Conservation (phyloP, 768 basidiomycete species). For the Tephrocybe sp. region DNA sequence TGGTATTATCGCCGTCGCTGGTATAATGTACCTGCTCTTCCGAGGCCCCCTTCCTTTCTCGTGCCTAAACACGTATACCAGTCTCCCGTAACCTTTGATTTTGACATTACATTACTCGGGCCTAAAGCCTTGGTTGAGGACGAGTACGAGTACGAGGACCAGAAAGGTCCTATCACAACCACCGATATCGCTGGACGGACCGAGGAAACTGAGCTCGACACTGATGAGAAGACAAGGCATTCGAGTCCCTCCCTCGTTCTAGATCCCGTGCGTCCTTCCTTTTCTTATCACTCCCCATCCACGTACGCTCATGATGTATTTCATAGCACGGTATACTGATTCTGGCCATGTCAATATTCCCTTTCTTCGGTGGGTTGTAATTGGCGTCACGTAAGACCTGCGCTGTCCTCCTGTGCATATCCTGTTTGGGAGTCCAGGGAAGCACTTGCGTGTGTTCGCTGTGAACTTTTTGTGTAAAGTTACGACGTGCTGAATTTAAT, state of each 20-base stretch:
- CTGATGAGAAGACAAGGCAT: constrained; percentile 67
- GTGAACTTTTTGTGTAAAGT: no score
- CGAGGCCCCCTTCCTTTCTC: no score
- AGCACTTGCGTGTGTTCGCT: constrained; percentile 61
- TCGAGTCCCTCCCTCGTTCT: constrained; percentile 78
- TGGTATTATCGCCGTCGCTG: constrained; percentile 68
- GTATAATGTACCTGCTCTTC: constrained; percentile 51
- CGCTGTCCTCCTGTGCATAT: constrained; percentile 78
- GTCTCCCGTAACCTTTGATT: constrained; percentile 68
- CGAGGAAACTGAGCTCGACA: constrained; percentile 61
- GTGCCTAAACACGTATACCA: constrained; percentile 42
- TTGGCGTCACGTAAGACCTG: constrained; percentile 81
- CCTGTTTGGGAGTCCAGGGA: constrained; percentile 83
- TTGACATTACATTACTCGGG: constrained; percentile 64
- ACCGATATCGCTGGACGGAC: constrained; percentile 31
- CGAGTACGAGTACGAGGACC: constrained; percentile 40
- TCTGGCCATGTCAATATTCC: constrained; percentile 77
- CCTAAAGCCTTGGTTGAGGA: background rate
- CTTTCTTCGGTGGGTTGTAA: constrained; percentile 87
- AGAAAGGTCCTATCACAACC: constrained; percentile 22
- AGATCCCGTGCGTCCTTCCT: constrained; percentile 54
- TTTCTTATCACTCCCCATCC: background rate
- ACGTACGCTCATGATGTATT: background rate
- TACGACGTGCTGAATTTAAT: background rate
- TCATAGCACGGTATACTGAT: constrained; percentile 60